Conservation (phyloP, 306 rosid genomes). For the Castanea mollissima region DNA sequence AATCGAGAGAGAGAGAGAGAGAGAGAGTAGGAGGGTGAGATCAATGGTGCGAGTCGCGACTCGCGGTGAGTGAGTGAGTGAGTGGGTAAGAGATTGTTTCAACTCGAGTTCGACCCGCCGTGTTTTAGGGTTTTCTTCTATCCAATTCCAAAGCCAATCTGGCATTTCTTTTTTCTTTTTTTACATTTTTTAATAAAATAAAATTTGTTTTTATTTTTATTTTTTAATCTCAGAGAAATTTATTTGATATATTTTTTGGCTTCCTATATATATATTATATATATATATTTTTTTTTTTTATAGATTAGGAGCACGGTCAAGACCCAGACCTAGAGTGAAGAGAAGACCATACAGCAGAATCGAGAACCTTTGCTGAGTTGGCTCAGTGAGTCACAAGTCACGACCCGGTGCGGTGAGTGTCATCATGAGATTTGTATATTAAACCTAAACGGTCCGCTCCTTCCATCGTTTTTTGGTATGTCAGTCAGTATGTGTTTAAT, state of each 20-base stretch:
- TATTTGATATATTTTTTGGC: too few relatives aligned
- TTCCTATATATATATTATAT: too few relatives aligned
- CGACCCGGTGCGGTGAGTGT: too few relatives aligned
- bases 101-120: conserved; percentile 70
- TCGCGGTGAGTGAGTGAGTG: conserved; percentile 29
- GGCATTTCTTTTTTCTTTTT: neutral
- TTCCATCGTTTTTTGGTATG: too few relatives aligned
- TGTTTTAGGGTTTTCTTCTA: conserved; percentile 33
- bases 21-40: conserved; percentile 26
- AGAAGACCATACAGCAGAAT: neutral
- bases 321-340: too few relatives aligned
- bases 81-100: conserved; percentile 45
- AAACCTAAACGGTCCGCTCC: too few relatives aligned
- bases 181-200: neutral
- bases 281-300: too few relatives aligned
- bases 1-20: too few relatives aligned
- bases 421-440: too few relatives aligned
- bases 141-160: neutral
- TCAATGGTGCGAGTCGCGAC: conserved; percentile 49
- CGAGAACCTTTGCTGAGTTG: neutral
- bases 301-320: too few relatives aligned
- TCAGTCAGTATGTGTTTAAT: too few relatives aligned
- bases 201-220: too few relatives aligned
- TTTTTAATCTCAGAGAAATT: neutral
- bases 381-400: conserved; percentile 9